A percentile compares a stretch with the other conserved stretches of the same genome.
Evolutionary conservation across 225 moss, liverwort and hornwort genomes (phyloP).

Genomic region (Sphagnum tenellum): DNA sequence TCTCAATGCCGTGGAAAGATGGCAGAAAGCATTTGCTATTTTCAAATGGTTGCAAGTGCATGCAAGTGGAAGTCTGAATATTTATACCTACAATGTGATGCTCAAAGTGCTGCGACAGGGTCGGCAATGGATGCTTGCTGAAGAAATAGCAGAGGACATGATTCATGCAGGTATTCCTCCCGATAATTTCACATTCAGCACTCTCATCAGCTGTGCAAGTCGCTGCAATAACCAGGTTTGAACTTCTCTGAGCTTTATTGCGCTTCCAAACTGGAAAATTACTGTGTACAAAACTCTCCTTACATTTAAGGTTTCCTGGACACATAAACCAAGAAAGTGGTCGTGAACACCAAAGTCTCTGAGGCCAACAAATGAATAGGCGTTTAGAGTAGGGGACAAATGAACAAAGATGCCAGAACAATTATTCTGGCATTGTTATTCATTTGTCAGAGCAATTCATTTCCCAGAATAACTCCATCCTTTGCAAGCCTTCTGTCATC

Average conservation of each 20-base stretch:
- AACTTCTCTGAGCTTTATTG: neutral
- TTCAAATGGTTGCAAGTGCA: slow-evolving; percentile 66
- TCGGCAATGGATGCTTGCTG: slow-evolving; percentile 60
- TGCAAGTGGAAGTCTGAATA: slow-evolving; percentile 43
- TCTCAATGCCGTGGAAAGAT: slow-evolving; percentile 50
- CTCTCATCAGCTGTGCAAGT: slow-evolving; percentile 85
- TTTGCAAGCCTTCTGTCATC: too few species aligned
- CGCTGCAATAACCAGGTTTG: slow-evolving; percentile 59
- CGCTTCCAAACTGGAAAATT: too few species aligned
- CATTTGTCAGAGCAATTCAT: too few species aligned
- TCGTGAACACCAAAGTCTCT: too few species aligned
- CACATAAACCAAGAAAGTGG: too few species aligned
- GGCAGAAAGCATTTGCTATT: slow-evolving; percentile 56
- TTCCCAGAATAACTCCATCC: too few species aligned
- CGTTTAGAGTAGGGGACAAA: too few species aligned
- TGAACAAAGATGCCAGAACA: too few species aligned
- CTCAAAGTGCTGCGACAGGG: slow-evolving; percentile 74
- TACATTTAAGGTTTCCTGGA: too few species aligned
- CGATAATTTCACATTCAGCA: slow-evolving; percentile 92
- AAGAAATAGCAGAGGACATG: slow-evolving; percentile 65
- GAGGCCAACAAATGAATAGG: too few species aligned
- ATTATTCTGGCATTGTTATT: too few species aligned
- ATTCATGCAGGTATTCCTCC: slow-evolving; percentile 39
- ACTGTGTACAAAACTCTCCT: too few species aligned
- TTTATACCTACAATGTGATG: slow-evolving; percentile 74